Percentiles rank a stretch among this genome's conserved stretches.
Evolutionary conservation across 208 protist genomes (phyloP).

Genomic region (Acanthamoeba divionensis): DNA sequence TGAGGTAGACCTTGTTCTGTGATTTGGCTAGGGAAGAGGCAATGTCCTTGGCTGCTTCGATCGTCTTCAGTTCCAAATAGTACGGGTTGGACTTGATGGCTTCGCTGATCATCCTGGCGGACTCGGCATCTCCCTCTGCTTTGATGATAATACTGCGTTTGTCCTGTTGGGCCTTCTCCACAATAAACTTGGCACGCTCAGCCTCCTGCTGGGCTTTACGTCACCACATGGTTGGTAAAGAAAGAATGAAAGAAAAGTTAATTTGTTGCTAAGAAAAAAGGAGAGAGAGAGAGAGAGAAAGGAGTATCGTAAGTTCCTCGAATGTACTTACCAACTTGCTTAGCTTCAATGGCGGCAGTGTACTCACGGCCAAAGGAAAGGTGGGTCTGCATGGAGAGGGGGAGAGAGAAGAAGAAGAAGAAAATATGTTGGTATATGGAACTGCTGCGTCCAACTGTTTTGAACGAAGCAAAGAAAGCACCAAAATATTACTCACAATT

Average conservation of each 20-base stretch:
- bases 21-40: constrained; percentile 79
- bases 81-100: constrained; percentile 75
- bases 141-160: constrained; percentile 75
- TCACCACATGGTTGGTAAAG: background rate
- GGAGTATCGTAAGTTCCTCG: no score
- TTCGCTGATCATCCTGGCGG: constrained; percentile 75
- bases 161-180: constrained; percentile 79
- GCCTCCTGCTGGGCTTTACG: constrained; percentile 83
- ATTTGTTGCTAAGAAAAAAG: no score
- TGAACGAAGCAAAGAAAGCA: no score
- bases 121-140: constrained; percentile 77
- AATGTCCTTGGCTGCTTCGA: constrained; percentile 95
- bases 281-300: no score
- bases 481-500: constrained; percentile 80
- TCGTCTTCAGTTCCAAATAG: constrained; percentile 90
- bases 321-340: constrained; percentile 77
- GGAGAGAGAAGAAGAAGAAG: no score
- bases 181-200: constrained; percentile 78
- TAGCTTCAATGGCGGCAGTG: constrained; percentile 80
- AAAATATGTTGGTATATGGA: no score
- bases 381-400: constrained; percentile 61
- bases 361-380: constrained; percentile 79
- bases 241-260: background rate
- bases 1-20: constrained; percentile 78
- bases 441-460: no score